phyloP scores from a whole-genome alignment of 2,329 filamentous ascomycete species.

The Cladobotryum mycophilum region DNA sequence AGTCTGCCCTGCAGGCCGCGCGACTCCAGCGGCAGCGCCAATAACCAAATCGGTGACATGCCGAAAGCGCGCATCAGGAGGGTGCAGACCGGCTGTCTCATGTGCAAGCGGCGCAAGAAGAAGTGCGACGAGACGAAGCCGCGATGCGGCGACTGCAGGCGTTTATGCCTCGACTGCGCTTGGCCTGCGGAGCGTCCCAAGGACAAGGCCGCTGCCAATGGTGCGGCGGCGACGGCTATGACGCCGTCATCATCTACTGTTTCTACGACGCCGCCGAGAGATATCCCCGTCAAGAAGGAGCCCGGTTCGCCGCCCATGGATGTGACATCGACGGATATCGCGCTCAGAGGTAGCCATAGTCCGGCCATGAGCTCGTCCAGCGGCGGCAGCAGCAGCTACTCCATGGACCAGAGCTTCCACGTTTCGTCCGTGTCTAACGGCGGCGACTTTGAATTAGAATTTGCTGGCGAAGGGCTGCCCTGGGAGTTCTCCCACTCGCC shows the following conservation, averaged over 20 bases:
- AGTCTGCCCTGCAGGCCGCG: slow-evolving; percentile 27
- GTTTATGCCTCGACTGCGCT: slow-evolving; percentile 27
- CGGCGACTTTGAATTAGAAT: slow-evolving; percentile 14
- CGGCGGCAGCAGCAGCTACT: slow-evolving; percentile 6
- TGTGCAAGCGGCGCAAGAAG: slow-evolving; percentile 41
- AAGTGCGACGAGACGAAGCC: slow-evolving; percentile 42
- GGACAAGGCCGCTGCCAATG: slow-evolving; percentile 8
- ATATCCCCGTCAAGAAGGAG: background rate
- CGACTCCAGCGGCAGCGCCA: slow-evolving; percentile 14
- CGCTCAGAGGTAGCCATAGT: slow-evolving; percentile 5
- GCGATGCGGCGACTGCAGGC: slow-evolving; percentile 33
- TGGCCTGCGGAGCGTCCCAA: slow-evolving; percentile 23
- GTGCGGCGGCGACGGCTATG: background rate
- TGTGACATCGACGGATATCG: slow-evolving; percentile 3
- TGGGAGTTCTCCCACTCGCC: slow-evolving; percentile 20
- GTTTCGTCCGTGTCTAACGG: slow-evolving; percentile 9
- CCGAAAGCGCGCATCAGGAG: slow-evolving; percentile 29
- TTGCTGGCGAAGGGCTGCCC: slow-evolving; percentile 13
- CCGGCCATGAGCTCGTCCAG: slow-evolving; percentile 7
- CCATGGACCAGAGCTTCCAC: slow-evolving; percentile 6
- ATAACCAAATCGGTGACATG: slow-evolving; percentile 13
- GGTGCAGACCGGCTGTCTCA: slow-evolving; percentile 36
- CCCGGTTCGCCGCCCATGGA: background rate
- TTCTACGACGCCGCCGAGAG: background rate
- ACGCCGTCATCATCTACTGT: background rate